Evolutionary conservation across 495 filamentous ascomycete species (phyloP), one percentile per base, ranked within the genome.

Genomic region (Haplographium delicatum): DNA sequence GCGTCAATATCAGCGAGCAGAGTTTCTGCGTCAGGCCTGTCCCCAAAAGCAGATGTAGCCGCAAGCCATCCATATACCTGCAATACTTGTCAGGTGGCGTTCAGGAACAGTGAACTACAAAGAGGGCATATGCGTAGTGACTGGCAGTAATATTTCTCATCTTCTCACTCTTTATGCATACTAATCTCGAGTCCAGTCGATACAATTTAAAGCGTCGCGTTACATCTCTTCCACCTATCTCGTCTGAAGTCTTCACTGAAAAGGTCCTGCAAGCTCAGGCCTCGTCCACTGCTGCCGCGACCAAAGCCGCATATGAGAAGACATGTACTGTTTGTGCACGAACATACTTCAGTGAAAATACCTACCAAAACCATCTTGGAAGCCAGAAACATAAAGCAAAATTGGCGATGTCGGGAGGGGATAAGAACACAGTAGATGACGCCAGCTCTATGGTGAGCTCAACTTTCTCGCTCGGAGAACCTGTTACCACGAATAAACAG

Each of bases 131-230:
- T 97, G 90, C 89, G 90, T 60, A 89, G 81, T 58, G 93, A 98
- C 67, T 98, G 93, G 91, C 91, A 97, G 91, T 96, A 81, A 65
- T 89, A 81, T 53, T 44, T 16, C 11, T 25, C 3, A 15, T 1
- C 3, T 10, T 43, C n/a, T 2, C 5, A 7, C 5, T 10, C 42
- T 22, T 50, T 20, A 40, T 28, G 34, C 19, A 18, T 37, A 47
- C 25, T 58, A 31, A 37, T 43, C 15, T 27, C 30, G 24, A 30
- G n/a, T 19, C 26, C 47, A 96, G 90, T 70, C 81, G 94, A 47
- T 98, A 98, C 67, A 98, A 98, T 66, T 81, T 98, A 60, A 96
- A 98, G 68, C 88, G 93, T 57, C 87, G 91, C 52, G 85, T 98
- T 54, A 89, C 91, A 18, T 86, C 88, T 10, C 75, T 98, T 5